Evolutionary conservation across 1,139 yeast genomes (phyloP), one percentile per base, ranked within the genome.

Genomic region (Candida labiduridarum): DNA sequence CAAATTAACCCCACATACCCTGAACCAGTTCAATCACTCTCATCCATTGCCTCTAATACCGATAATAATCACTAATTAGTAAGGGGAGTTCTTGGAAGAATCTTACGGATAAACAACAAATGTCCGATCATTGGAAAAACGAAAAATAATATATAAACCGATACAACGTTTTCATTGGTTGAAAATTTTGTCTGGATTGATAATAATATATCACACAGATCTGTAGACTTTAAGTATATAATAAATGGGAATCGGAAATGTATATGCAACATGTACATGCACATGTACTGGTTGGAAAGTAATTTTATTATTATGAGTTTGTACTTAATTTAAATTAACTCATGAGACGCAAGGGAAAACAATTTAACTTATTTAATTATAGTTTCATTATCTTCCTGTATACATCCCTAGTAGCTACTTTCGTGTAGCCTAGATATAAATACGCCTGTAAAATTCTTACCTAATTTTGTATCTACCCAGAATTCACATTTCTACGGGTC

Each of bases 381-480:
- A 29, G 12, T 29, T 29, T 29, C 31, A 19, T 19, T 19, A 19
- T 30, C 33, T 15, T 34, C 16, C 18, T 34, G 18, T 14, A 14
- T 9, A n/a, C 31, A 15, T 15, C 7, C 30, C 16, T 9, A 8
- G 3, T 10, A 19, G 1, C 7, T 36, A 4, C 11, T 16, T 35
- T 38, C 41, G 41, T 38, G 31, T 11, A 38, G 18, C 30, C 16
- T 38, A 38, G n/a, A 22, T 38, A 38, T 38, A 38, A 38, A 38
- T 38, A 38, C 30, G 10, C 41, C 15, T 18, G 30, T 22, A 22
- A 38, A 38, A 38, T 38, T 38, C 41, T 15, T n/a, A 30, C 34
- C n/a, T n/a, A n/a, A n/a, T n/a, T 15, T 34, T 34, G 19, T 34
- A 14, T 14, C 38, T 11, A 14, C 9, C 4, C 38, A 9, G 4